Percentiles rank a stretch among this genome's conserved stretches.
Evolutionary conservation across 495 filamentous ascomycete species (phyloP).

Genomic region (Lepraria neglecta): DNA sequence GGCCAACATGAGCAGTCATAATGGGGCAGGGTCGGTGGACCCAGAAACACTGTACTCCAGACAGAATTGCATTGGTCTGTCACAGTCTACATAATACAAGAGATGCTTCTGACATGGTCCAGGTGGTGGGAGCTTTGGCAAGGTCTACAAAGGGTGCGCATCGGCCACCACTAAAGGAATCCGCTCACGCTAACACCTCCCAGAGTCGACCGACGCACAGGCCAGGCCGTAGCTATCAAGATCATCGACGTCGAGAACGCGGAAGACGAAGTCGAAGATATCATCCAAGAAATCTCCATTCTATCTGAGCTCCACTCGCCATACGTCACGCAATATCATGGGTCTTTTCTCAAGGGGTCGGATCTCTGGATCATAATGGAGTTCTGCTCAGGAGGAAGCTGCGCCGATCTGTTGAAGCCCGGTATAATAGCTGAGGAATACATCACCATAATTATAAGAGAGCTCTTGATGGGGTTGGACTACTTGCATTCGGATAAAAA

Average conservation of each 20-base stretch:
- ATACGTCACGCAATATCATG: constrained; percentile 94
- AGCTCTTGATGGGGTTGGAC: constrained; percentile 81
- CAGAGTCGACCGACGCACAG: constrained; percentile 78
- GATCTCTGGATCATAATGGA: constrained; percentile 98
- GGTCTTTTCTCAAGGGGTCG: constrained; percentile 89
- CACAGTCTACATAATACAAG: neutral
- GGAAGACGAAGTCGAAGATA: constrained; percentile 97
- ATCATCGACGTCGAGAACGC: constrained; percentile 97
- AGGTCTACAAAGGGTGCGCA: constrained; percentile 86
- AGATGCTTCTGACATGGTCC: constrained; percentile 7
- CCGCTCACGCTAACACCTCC: constrained; percentile 31
- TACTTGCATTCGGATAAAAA: constrained; percentile 95
- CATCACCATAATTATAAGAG: constrained; percentile 86
- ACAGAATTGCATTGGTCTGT: constrained; percentile 84
- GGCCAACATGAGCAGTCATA: constrained; percentile 4
- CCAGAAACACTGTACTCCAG: constrained; percentile 87
- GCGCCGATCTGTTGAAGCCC: constrained; percentile 84
- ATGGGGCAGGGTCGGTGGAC: constrained; percentile 45
- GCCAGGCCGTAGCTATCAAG: constrained; percentile 87
- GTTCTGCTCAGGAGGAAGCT: constrained; percentile 89
- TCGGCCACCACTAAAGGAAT: too few species aligned
- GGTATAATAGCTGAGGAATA: constrained; percentile 88
- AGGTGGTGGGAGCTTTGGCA: constrained; percentile 88
- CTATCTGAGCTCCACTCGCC: constrained; percentile 88
- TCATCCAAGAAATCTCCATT: constrained; percentile 96